Conservation (phyloP, 2,329 filamentous ascomycete genomes). For the Hymenoscyphus scutula region DNA sequence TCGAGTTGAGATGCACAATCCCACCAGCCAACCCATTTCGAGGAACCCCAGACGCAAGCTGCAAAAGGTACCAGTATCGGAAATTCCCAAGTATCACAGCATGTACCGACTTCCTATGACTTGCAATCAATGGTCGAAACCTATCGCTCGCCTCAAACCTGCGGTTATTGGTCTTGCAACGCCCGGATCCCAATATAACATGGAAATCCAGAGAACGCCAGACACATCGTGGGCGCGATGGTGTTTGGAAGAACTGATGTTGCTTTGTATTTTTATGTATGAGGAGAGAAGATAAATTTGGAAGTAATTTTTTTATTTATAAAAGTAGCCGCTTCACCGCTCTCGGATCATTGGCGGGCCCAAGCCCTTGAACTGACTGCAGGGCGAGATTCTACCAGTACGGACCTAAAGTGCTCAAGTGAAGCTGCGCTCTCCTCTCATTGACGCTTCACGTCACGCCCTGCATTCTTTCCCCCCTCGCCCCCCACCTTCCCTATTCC, state of each 20-base stretch:
- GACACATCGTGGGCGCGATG: slow-evolving; percentile 30
- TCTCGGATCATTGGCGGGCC: neutral
- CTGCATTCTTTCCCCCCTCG: neutral
- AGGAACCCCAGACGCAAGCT: slow-evolving; percentile 1
- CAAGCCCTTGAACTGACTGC: neutral
- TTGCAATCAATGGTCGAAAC: slow-evolving; percentile 36
- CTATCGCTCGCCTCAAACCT: slow-evolving; percentile 39
- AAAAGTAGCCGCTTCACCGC: neutral
- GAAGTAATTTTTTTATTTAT: neutral
- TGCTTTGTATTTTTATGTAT: slow-evolving; percentile 26
- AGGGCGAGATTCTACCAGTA: no score
- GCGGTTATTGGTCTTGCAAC: slow-evolving; percentile 37
- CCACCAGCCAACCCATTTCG: neutral
- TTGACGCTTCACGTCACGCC: neutral
- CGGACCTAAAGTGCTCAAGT: no score
- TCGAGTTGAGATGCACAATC: neutral
- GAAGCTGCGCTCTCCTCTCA: neutral
- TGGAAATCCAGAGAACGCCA: slow-evolving; percentile 30
- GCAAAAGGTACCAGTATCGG: no score
- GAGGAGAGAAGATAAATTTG: neutral
- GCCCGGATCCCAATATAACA: slow-evolving; percentile 18
- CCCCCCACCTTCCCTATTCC: slow-evolving; percentile 13
- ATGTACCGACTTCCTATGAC: slow-evolving; percentile 37
- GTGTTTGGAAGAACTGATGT: slow-evolving; percentile 34
- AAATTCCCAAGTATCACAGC: neutral